Evolutionary conservation across 345 rosid species (phyloP), one percentile per base, ranked within the genome.

Genomic region (Pistacia integerrima): DNA sequence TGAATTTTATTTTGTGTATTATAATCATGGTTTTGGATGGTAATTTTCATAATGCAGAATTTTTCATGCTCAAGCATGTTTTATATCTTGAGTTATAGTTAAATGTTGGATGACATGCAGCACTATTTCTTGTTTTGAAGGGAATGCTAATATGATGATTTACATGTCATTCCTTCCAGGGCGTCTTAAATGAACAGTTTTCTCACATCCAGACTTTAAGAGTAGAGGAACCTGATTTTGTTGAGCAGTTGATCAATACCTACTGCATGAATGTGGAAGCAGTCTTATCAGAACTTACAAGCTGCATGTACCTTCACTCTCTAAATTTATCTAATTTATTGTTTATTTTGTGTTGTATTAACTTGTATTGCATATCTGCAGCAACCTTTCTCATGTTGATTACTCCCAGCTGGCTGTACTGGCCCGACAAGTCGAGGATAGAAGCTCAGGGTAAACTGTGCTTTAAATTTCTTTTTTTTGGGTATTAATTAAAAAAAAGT

Each of bases 391-490:
- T 67, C 78, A 78, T 9, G 79, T 59, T 78, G 87, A 87, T 75
- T 85, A 76, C 67, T 58, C 82, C n/a, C 79, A 73, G 65, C 49
- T 87, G 79, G 81, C 74, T 74, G 56, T 60, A 28, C 58, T 81
- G 61, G 83, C 80, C 71, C 76, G 14, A 20, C 80, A 81, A 80
- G 48, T 81, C 38, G 75, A 69, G 72, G 85, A 84, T 64, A 84
- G 64, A 75, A 89, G 89, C 79, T 77, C 80, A 59, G 0, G 77
- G 92, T 89, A 87, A 82, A 74, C 57, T 70, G 11, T 51, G 61
- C 72, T 55, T 54, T 78, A 11, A 33, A 14, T 20, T 71, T 58
- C 55, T 18, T 58, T 44, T 28, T 44, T 28, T 28, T 2, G 38
- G 49, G 14, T 38, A 44, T 69, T 28, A 44, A 57, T 67, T 10